Percentiles rank a stretch among this genome's conserved stretches.
phyloP scores from a whole-genome alignment of 2,329 filamentous ascomycete species.

The Trichoderma sp. region DNA sequence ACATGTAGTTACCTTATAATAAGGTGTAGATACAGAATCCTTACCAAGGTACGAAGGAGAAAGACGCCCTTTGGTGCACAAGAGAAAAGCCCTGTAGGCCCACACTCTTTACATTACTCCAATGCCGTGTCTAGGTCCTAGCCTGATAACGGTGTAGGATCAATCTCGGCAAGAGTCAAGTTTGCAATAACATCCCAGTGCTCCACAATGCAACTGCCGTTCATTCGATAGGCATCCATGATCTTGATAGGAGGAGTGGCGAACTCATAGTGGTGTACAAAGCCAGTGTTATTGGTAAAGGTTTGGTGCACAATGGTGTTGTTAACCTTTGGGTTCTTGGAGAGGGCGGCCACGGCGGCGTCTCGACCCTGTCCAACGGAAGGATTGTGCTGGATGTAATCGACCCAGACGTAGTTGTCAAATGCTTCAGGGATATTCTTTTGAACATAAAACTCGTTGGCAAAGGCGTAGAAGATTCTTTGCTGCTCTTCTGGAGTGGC shows the following conservation, averaged over 20 bases:
- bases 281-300: not conserved
- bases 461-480: not conserved
- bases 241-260: not conserved
- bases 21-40: not conserved
- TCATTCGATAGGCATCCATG: slow-evolving; percentile 5
- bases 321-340: not conserved
- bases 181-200: slow-evolving; percentile 10
- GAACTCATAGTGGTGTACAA: not conserved
- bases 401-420: not conserved
- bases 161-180: slow-evolving; percentile 8
- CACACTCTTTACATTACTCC: no score
- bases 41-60: not conserved
- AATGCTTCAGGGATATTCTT: not conserved
- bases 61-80: no score
- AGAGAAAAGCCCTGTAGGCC: not conserved
- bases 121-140: not conserved
- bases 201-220: slow-evolving; percentile 12
- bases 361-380: slow-evolving; percentile 4
- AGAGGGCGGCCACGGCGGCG: not conserved
- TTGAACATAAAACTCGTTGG: not conserved
- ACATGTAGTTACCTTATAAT: not conserved
- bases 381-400: slow-evolving; percentile 15
- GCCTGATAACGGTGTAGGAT: not conserved
- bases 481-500: not conserved
- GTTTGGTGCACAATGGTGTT: not conserved